phyloP scores from a whole-genome alignment of 257 asterid species.

The Penstemon newberryi region DNA sequence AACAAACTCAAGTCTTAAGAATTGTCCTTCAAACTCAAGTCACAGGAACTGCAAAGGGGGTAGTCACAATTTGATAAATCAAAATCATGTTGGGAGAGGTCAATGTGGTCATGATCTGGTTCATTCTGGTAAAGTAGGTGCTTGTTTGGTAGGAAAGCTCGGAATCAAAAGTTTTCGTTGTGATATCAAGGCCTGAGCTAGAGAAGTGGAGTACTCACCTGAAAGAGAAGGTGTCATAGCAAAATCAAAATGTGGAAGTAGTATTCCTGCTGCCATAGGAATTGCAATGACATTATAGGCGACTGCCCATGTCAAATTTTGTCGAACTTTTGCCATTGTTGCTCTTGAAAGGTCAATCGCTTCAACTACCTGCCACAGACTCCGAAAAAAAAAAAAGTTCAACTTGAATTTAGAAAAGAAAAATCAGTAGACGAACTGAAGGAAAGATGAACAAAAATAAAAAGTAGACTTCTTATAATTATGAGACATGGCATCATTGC shows the following conservation, averaged over 20 bases:
- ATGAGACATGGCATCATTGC: too few relatives aligned
- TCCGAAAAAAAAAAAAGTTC: constrained; percentile 11
- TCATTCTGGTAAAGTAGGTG: not conserved
- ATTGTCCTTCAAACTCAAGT: not conserved
- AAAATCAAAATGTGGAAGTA: constrained; percentile 87
- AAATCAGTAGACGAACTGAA: not conserved
- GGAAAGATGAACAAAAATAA: not conserved
- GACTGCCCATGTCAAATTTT: constrained; percentile 91
- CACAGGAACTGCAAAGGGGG: not conserved
- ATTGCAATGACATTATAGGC: constrained; percentile 83
- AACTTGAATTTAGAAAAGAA: not conserved
- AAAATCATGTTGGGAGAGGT: not conserved
- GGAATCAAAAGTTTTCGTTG: not conserved
- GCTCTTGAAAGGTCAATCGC: constrained; percentile 88
- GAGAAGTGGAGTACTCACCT: constrained; percentile 43
- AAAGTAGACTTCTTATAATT: not conserved
- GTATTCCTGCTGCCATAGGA: constrained; percentile 90
- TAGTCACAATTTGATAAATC: not conserved
- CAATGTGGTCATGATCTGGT: not conserved
- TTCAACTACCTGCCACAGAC: constrained; percentile 66
- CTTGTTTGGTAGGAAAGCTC: constrained; percentile 1
- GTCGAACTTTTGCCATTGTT: constrained; percentile 90
- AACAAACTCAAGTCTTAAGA: too few relatives aligned
- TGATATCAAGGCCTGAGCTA: not conserved
- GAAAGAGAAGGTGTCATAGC: constrained; percentile 99